Evolutionary conservation across 2,329 filamentous ascomycete genomes (phyloP).

Genomic region (Calonectria pseudoreteaudii): DNA sequence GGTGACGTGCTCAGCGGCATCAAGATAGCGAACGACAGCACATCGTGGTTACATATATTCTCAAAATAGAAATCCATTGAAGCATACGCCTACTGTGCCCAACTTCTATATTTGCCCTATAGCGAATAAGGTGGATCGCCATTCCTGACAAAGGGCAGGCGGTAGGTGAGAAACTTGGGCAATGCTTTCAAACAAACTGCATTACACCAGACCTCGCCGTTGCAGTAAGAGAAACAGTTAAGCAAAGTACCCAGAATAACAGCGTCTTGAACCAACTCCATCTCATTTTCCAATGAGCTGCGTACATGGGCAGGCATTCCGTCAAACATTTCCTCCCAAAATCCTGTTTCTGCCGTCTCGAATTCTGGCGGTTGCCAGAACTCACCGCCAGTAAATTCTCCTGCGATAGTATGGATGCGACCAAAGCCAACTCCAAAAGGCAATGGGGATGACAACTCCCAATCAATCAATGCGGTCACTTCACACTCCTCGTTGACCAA

Average conservation of each 20-base stretch:
- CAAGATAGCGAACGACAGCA: too few relatives aligned
- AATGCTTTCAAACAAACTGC: too few relatives aligned
- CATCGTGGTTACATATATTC: too few relatives aligned
- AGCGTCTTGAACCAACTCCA: constrained; percentile 46
- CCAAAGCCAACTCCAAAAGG: constrained; percentile 26
- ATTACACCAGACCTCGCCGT: constrained; percentile 34
- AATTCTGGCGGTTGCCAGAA: constrained; percentile 43
- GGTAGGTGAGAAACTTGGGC: too few relatives aligned
- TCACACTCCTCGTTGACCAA: background rate
- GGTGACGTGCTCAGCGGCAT: too few relatives aligned
- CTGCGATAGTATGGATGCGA: constrained; percentile 40
- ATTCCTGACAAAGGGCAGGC: too few relatives aligned
- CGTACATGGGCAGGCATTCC: constrained; percentile 40
- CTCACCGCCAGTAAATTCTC: constrained; percentile 38
- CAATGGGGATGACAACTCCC: background rate
- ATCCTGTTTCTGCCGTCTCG: constrained; percentile 39
- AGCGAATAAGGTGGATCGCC: too few relatives aligned
- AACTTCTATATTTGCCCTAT: constrained; percentile 1
- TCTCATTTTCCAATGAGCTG: constrained; percentile 44
- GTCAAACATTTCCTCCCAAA: constrained; percentile 41
- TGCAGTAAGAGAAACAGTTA: constrained; percentile 39
- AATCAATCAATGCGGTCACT: background rate
- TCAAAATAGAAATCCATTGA: too few relatives aligned
- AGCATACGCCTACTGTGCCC: too few relatives aligned
- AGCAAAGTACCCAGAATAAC: constrained; percentile 46